These are phyloP conservation scores for Murraya koenigii DNA, from an alignment of 345 rosid genomes.

Conservation along the genomic window DNA sequence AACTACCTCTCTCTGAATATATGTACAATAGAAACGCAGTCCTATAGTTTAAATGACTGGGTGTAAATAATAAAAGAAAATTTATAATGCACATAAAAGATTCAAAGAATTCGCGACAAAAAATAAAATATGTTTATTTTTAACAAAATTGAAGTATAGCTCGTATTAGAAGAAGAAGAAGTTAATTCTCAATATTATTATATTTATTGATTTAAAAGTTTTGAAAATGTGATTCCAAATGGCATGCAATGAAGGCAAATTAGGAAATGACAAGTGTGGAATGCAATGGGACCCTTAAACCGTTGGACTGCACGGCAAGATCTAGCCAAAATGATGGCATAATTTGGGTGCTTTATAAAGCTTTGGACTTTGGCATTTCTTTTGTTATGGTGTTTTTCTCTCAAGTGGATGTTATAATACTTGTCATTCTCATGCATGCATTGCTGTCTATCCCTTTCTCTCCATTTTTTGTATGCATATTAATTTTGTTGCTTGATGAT, in stretches of 20 bases:
- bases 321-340: conserved; percentile 23
- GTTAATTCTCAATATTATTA: no score
- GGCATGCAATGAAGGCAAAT: conserved; percentile 11
- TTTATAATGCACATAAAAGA: no score
- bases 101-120: no score
- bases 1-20: no score
- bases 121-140: no score
- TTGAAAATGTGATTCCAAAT: conserved; percentile 8
- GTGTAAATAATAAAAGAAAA: no score
- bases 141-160: no score
- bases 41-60: accelerated
- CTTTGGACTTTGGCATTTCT: neutral
- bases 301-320: conserved; percentile 31
- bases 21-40: no score
- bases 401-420: neutral
- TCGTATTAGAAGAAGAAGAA: no score
- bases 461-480: neutral
- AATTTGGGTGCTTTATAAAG: neutral
- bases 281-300: conserved; percentile 19
- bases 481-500: neutral
- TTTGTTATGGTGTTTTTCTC: neutral
- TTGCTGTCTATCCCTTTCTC: neutral
- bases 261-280: conserved; percentile 23
- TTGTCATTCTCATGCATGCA: neutral
- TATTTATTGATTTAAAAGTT: neutral